Evolutionary conservation across 495 filamentous ascomycete genomes (phyloP).

Genomic region (Gamarada debralockiae): DNA sequence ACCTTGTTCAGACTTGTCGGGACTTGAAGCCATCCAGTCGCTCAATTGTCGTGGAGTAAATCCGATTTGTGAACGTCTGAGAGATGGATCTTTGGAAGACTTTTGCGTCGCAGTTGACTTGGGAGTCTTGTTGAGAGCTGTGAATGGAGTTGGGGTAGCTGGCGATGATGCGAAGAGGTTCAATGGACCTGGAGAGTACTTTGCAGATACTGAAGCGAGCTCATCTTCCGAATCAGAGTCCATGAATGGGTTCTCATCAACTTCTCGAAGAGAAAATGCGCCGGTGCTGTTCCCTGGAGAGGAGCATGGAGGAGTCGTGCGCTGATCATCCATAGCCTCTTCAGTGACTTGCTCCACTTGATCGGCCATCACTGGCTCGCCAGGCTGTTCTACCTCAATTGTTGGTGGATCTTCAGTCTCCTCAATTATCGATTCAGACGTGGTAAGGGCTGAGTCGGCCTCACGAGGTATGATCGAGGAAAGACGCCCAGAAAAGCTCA

Average conservation of each 20-base stretch:
- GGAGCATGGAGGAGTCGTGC: conserved; percentile 30
- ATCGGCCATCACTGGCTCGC: background rate
- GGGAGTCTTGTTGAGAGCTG: conserved; percentile 19
- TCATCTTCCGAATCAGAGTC: conserved; percentile 56
- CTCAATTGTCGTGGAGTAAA: conserved; percentile 59
- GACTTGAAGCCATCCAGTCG: conserved; percentile 55
- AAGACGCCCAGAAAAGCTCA: conserved; percentile 43
- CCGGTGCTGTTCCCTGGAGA: conserved; percentile 25
- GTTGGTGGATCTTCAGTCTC: background rate
- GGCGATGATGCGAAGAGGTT: conserved; percentile 12
- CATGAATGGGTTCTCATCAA: conserved; percentile 34
- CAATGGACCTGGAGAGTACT: conserved; percentile 15
- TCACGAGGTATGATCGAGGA: conserved; percentile 47
- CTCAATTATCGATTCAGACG: conserved; percentile 5
- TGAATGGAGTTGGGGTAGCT: conserved; percentile 13
- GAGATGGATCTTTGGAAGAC: conserved; percentile 4
- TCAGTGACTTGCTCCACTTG: conserved; percentile 34
- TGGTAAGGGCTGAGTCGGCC: conserved; percentile 37
- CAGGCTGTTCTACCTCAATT: background rate
- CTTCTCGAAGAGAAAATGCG: conserved; percentile 32
- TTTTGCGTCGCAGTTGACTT: conserved; percentile 10
- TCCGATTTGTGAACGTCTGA: conserved; percentile 32
- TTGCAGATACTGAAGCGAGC: conserved; percentile 28
- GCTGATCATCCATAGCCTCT: conserved; percentile 12
- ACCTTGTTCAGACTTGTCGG: conserved; percentile 18